Evolutionary conservation across 352 stramenopile species (phyloP).

Genomic region (Phytophthora sojae): DNA sequence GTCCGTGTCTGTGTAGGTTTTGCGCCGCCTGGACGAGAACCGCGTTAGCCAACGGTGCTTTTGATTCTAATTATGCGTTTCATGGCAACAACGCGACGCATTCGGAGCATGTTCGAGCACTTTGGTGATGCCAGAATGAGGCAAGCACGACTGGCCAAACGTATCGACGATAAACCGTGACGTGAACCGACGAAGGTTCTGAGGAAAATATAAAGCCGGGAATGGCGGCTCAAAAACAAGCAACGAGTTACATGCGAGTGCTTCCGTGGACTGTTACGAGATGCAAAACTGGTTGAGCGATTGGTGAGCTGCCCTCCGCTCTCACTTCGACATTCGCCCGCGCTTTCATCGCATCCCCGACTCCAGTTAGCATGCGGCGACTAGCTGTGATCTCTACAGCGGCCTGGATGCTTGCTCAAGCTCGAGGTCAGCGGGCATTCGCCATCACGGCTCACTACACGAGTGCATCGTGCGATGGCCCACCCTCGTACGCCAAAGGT

Average conservation of each 20-base stretch:
- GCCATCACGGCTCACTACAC: neutral
- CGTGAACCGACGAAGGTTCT: neutral
- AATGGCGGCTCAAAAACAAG: constrained; percentile 4
- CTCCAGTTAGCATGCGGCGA: neutral
- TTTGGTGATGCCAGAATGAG: constrained; percentile 2
- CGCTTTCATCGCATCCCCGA: neutral
- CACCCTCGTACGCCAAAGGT: neutral
- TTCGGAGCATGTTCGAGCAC: neutral
- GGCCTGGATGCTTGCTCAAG: neutral
- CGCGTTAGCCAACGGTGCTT: constrained; percentile 9
- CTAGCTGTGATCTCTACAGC: neutral
- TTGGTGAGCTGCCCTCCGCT: neutral
- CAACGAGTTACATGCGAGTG: neutral
- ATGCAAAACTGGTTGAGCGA: neutral
- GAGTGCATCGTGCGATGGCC: neutral
- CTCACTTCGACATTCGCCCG: constrained; percentile 10
- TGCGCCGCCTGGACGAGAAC: neutral
- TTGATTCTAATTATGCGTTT: constrained; percentile 12
- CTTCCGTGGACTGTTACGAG: neutral
- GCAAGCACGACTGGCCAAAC: neutral
- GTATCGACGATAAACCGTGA: neutral
- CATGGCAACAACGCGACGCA: neutral
- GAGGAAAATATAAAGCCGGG: neutral
- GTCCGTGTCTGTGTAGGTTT: neutral
- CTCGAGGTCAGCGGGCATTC: neutral